Conservation (phyloP, 108 stramenopile genomes). For the Cyclotella cryptica region DNA sequence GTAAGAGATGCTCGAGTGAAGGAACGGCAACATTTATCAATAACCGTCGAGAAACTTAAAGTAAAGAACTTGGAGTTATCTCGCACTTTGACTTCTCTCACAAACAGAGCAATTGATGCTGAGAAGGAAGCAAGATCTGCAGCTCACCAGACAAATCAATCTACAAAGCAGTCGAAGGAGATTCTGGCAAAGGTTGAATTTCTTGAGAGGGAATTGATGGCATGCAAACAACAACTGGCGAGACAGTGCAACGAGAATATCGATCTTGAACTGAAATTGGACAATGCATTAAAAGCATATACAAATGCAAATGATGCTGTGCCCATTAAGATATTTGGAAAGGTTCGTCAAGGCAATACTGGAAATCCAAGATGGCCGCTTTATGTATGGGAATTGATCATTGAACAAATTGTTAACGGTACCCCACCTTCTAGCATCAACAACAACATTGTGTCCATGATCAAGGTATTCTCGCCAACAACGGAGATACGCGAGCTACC, state of each 20-base stretch:
- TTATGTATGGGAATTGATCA: slow-evolving; percentile 10
- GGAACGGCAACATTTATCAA: background rate
- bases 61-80: background rate
- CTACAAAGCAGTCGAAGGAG: background rate
- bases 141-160: background rate
- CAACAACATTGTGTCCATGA: slow-evolving; percentile 3
- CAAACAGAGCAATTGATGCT: background rate
- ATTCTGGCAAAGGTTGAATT: background rate
- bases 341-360: background rate
- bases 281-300: background rate
- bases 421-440: slow-evolving; percentile 9
- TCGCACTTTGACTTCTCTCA: background rate
- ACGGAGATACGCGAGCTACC: slow-evolving; percentile 4
- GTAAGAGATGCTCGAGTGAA: background rate
- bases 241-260: background rate
- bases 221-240: background rate
- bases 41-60: background rate
- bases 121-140: background rate
- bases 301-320: background rate
- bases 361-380: slow-evolving; percentile 10
- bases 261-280: background rate
- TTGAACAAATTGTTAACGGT: slow-evolving; percentile 18
- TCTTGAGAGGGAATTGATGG: background rate
- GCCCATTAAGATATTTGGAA: background rate
- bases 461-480: slow-evolving; percentile 10